Conservation (phyloP, 2,329 filamentous ascomycete genomes). For the Geosmithia morbida region DNA sequence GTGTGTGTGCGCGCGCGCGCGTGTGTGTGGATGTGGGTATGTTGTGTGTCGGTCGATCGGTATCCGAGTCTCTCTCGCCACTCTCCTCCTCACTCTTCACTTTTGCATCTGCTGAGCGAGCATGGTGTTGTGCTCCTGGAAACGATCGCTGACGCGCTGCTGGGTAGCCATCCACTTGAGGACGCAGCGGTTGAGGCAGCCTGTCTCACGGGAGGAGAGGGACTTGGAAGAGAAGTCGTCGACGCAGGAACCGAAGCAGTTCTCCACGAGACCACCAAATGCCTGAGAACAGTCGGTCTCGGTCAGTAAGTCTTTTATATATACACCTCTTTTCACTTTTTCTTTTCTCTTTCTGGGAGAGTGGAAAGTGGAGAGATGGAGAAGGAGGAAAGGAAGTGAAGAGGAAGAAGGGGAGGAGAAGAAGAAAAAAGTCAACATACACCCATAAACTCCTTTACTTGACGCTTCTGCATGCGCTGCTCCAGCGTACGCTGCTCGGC, state of each 20-base stretch:
- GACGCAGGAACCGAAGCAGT: constrained; percentile 94
- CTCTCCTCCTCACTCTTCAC: too few relatives aligned
- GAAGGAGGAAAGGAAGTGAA: too few relatives aligned
- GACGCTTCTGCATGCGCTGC: constrained; percentile 89
- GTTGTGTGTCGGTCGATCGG: too few relatives aligned
- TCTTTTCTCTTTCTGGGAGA: too few relatives aligned
- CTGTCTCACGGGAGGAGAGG: constrained; percentile 72
- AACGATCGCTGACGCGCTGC: constrained; percentile 81
- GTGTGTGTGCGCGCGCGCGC: background rate
- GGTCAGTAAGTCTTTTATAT: too few relatives aligned
- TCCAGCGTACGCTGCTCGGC: constrained; percentile 88
- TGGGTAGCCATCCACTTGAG: constrained; percentile 91
- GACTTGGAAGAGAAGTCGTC: constrained; percentile 98
- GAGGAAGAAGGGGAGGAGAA: background rate
- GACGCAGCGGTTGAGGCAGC: constrained; percentile 88
- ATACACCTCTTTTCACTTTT: too few relatives aligned
- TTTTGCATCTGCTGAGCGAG: constrained; percentile 35
- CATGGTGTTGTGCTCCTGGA: constrained; percentile 58
- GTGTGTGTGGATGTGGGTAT: too few relatives aligned
- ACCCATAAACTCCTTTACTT: constrained; percentile 98
- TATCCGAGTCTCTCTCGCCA: too few relatives aligned
- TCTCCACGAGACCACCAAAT: constrained; percentile 42
- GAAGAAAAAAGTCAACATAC: constrained; percentile 38
- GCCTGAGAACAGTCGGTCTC: constrained; percentile 10
- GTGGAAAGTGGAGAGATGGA: too few relatives aligned